A percentile compares a stretch with the other conserved stretches of the same genome.
Conservation (phyloP, 2,329 filamentous ascomycete species). For the Zymoseptoria passerinii region DNA sequence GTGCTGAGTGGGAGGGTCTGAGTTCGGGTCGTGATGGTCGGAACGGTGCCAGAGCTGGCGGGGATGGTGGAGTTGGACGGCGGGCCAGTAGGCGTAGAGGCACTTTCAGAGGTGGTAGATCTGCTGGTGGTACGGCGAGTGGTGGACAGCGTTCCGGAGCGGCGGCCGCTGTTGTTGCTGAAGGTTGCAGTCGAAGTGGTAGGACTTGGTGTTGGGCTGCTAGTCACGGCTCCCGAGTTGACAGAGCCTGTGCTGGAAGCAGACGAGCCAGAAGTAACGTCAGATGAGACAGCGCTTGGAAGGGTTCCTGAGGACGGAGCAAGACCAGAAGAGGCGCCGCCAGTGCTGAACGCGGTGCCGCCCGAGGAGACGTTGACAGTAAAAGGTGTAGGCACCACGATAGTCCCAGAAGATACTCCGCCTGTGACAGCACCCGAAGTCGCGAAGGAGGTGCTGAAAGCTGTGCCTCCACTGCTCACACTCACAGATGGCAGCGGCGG, state of each 20-base stretch:
- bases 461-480: constrained; percentile 1
- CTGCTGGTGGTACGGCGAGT: not conserved
- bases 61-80: not conserved
- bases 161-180: constrained; percentile 5
- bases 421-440: constrained; percentile 13
- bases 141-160: constrained; percentile 4
- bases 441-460: constrained; percentile 9
- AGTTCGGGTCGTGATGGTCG: not conserved
- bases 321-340: constrained; percentile 1
- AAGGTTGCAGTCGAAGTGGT: constrained; percentile 6
- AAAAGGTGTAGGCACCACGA: constrained; percentile 5
- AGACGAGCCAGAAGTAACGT: not conserved
- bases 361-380: not conserved
- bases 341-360: not conserved
- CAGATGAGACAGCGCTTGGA: constrained; percentile 8
- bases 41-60: not conserved
- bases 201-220: not conserved
- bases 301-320: constrained; percentile 4
- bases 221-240: not conserved
- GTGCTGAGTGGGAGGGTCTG: not conserved
- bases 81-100: not conserved
- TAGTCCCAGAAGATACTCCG: constrained; percentile 5
- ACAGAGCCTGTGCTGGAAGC: constrained; percentile 3
- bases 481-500: constrained; percentile 6
- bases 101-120: not conserved